A percentile compares a stretch with the other conserved stretches of the same genome.
Evolutionary conservation across 1,284 basidiomycete genomes (phyloP).

Genomic region (Malassezia yamatoensis): DNA sequence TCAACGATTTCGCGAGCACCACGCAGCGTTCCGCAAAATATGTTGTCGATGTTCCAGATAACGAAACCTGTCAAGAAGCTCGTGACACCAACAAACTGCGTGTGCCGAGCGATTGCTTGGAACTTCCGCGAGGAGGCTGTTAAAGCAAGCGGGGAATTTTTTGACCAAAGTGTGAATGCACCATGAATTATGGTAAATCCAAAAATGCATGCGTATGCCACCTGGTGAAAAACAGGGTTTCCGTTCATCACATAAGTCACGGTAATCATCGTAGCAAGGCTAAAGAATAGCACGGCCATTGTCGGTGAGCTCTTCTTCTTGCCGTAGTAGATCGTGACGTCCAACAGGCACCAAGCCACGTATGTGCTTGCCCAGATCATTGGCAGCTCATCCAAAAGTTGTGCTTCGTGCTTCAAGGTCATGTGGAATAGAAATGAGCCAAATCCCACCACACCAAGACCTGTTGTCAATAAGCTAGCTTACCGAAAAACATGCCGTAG

Average conservation of each 20-base stretch:
- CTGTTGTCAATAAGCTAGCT: not conserved
- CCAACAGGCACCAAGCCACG: constrained; percentile 33
- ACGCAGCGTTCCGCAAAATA: constrained; percentile 49
- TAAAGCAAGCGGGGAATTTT: constrained; percentile 18
- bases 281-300: constrained; percentile 19
- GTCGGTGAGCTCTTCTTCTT: constrained; percentile 12
- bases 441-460: constrained; percentile 32
- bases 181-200: constrained; percentile 36
- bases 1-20: constrained; percentile 24
- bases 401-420: constrained; percentile 39
- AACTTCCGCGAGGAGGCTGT: constrained; percentile 9
- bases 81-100: constrained; percentile 17
- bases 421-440: constrained; percentile 41
- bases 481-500: constrained; percentile 20
- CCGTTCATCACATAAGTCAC: constrained; percentile 49
- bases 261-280: constrained; percentile 26
- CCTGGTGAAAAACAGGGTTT: constrained; percentile 54
- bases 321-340: constrained; percentile 23
- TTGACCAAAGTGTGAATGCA: constrained; percentile 32
- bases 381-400: constrained; percentile 45
- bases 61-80: constrained; percentile 50
- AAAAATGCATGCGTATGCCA: constrained; percentile 51
- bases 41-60: constrained; percentile 54
- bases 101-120: constrained; percentile 15
- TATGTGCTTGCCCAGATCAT: constrained; percentile 44